These are phyloP conservation scores for Boletus reticulatus DNA, from an alignment of 768 basidiomycete species.

Conservation along the genomic window DNA sequence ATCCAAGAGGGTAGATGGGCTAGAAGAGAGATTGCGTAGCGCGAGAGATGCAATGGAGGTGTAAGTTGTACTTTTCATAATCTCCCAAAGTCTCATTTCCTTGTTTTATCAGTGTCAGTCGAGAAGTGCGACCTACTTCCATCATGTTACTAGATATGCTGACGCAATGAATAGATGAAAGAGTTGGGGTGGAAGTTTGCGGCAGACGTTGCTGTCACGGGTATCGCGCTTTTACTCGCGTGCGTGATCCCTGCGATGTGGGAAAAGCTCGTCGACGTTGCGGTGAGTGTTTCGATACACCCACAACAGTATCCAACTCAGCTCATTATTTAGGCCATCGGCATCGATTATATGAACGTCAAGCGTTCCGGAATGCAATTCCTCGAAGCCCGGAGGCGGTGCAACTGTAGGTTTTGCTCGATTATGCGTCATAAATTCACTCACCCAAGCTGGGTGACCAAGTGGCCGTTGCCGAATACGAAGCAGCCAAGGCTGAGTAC, in stretches of 20 bases:
- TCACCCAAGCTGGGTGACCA: not conserved
- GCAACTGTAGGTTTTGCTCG: constrained; percentile 5
- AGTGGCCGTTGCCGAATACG: constrained; percentile 12
- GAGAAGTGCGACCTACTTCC: constrained; percentile 8
- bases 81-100: not conserved
- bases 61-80: not conserved
- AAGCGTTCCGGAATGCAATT: constrained; percentile 4
- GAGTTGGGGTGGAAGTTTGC: constrained; percentile 17
- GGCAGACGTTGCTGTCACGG: constrained; percentile 10
- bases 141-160: not conserved
- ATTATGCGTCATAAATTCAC: not conserved
- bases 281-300: not conserved
- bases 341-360: constrained; percentile 3
- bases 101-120: constrained; percentile 9
- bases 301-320: not conserved
- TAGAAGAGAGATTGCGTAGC: not conserved
- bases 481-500: constrained; percentile 5
- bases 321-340: not conserved
- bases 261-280: constrained; percentile 2
- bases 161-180: constrained; percentile 12
- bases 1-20: not conserved
- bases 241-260: constrained; percentile 9
- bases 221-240: constrained; percentile 16
- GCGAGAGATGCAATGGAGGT: constrained; percentile 14
- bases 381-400: constrained; percentile 2